phyloP scores from a whole-genome alignment of 306 rosid genomes.

The Adenanthera pavonina region DNA sequence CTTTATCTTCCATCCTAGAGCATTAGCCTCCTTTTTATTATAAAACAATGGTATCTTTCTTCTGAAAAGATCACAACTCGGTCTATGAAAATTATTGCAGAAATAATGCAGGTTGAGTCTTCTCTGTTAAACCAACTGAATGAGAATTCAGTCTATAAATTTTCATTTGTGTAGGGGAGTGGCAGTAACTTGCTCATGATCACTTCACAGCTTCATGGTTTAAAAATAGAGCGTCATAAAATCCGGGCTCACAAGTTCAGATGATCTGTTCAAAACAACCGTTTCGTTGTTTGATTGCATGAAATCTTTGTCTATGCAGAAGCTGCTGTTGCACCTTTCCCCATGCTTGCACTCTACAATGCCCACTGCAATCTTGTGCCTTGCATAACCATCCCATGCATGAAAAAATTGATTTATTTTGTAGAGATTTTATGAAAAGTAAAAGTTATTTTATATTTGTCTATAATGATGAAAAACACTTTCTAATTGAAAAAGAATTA shows the following conservation, averaged over 20 bases:
- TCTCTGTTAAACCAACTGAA: too few relatives aligned
- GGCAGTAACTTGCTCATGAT: not conserved
- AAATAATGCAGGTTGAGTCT: too few relatives aligned
- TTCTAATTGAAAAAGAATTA: too few relatives aligned
- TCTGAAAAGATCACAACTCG: too few relatives aligned
- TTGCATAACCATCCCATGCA: constrained; percentile 23
- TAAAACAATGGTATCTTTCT: too few relatives aligned
- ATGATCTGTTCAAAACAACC: not conserved
- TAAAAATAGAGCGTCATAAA: not conserved
- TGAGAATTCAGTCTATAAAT: too few relatives aligned
- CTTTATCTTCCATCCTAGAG: too few relatives aligned
- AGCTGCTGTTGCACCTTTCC: constrained; percentile 16
- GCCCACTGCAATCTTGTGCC: constrained; percentile 38
- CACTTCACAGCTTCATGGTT: not conserved
- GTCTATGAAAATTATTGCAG: too few relatives aligned
- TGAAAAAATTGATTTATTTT: not conserved
- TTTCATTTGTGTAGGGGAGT: not conserved
- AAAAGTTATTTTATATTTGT: too few relatives aligned
- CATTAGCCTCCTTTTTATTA: too few relatives aligned
- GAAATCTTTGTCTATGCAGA: constrained; percentile 7
- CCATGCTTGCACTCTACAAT: constrained; percentile 43
- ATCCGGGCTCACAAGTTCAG: not conserved
- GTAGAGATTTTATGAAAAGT: too few relatives aligned
- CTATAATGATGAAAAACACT: too few relatives aligned
- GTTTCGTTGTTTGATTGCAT: not conserved